Evolutionary conservation across 148 eudicot genomes (phyloP), one percentile per base, ranked within the genome.

Genomic region (Pharnaceum exiguum): DNA sequence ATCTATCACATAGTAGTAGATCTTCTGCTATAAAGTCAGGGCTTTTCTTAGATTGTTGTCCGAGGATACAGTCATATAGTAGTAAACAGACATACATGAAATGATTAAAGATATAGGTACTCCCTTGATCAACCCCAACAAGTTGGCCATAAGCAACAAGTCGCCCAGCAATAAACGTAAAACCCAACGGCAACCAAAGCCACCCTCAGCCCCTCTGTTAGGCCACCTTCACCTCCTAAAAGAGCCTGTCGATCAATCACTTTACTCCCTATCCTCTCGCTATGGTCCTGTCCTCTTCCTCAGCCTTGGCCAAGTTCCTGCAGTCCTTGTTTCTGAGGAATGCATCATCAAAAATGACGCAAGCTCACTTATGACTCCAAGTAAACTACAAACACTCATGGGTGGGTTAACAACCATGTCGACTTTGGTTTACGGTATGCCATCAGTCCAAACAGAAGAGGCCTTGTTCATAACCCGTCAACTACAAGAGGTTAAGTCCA

Each of bases 381-480:
- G 16, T 77, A 8, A 81, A 75, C 30, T 57, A 71, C 50, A 67
- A 71, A 40, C 62, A 68, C 68, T 65, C 79, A 68, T 47, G 77
- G 82, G 86, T 65, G 86, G n/a, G 71, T 74, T 54, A 70, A 74
- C 26, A 65, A 83, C 6, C 73, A 73, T 3, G 65, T 81, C 6
- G 44, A n/a, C n/a, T n/a, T 21, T 66, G 18, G 21, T 75, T 8
- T 3, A 35, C 17, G 75, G 75, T 16, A 53, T 72, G 27, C 29
- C 75, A 9, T 79, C 83, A 16, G 2, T 74, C 40, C 60, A 69
- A 7, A 54, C 72, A 15, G 43, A 75, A 4, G 63, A 57, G 24
- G 31, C 24, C 54, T 50, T 79, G 9, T 11, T 46, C 1, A 1
- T 19, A 6, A 43, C 69, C 1, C 75, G n/a, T n/a, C 58, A 13